Conservation (phyloP, 306 rosid species). For the Mimosa bimucronata region DNA sequence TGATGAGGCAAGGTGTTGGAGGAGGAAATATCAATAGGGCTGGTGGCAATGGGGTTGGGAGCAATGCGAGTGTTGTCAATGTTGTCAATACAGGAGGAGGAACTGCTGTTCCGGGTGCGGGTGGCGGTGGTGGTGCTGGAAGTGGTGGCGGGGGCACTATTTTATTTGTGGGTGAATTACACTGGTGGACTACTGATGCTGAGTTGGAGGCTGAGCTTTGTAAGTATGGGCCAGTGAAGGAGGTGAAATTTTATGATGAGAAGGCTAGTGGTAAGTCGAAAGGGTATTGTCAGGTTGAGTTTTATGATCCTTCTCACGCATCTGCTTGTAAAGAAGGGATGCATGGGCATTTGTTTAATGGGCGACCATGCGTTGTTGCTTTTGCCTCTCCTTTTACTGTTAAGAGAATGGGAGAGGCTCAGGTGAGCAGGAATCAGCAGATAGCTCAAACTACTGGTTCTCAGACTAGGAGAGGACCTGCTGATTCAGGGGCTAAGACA, state of each 20-base stretch:
- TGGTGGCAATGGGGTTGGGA: constrained; percentile 55
- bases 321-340: constrained; percentile 89
- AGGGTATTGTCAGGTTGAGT: constrained; percentile 97
- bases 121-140: constrained; percentile 31
- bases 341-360: constrained; percentile 85
- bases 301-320: constrained; percentile 71
- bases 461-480: constrained; percentile 72
- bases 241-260: constrained; percentile 95
- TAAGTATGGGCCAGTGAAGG: constrained; percentile 88
- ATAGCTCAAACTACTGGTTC: constrained; percentile 47
- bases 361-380: constrained; percentile 91
- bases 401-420: constrained; percentile 98
- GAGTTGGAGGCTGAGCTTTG: constrained; percentile 84
- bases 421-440: constrained; percentile 78
- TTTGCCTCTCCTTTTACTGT: constrained; percentile 79
- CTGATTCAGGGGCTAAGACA: constrained; percentile 64
- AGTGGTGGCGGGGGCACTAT: constrained; percentile 66
- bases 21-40: constrained; percentile 48
- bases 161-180: constrained; percentile 94
- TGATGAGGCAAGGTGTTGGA: constrained; percentile 64
- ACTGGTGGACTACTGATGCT: constrained; percentile 99
- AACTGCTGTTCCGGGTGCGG: constrained; percentile 18
- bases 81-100: constrained; percentile 40
- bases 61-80: constrained; percentile 42
- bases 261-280: constrained; percentile 97